A percentile compares a stretch with the other conserved stretches of the same genome.
Conservation (phyloP, 495 filamentous ascomycete genomes). For the Umbilicaria muhlenbergii region DNA sequence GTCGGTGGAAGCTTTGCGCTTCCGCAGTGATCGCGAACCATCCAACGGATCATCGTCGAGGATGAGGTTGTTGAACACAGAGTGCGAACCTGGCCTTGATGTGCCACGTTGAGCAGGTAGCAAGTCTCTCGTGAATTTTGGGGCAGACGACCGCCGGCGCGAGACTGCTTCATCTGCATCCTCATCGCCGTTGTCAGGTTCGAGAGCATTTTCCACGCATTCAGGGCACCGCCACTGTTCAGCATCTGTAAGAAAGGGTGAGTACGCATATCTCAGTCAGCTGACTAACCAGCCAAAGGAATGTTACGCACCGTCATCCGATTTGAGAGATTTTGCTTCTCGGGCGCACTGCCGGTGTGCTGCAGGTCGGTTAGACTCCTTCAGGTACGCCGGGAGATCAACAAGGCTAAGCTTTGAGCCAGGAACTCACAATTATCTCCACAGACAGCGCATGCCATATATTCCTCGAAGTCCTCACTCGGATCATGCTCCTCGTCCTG, state of each 20-base stretch:
- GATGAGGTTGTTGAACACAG: conserved; percentile 63
- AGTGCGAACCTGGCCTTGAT: conserved; percentile 65
- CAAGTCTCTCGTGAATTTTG: conserved; percentile 54
- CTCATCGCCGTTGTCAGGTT: conserved; percentile 28
- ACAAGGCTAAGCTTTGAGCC: conserved; percentile 14
- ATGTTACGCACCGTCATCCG: conserved; percentile 45
- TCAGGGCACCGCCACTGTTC: conserved; percentile 65
- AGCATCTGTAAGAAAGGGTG: conserved; percentile 26
- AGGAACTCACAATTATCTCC: conserved; percentile 71
- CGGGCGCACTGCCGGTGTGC: conserved; percentile 92
- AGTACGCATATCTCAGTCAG: conserved; percentile 2
- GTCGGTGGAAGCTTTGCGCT: conserved; percentile 55
- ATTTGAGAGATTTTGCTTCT: conserved; percentile 52
- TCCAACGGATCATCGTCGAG: conserved; percentile 71
- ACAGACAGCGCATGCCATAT: conserved; percentile 64
- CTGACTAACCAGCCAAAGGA: background rate
- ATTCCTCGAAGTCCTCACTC: conserved; percentile 74
- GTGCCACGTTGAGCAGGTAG: conserved; percentile 54
- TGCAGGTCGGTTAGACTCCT: conserved; percentile 25
- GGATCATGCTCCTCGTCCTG: conserved; percentile 79
- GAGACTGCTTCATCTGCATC: conserved; percentile 24
- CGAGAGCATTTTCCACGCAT: conserved; percentile 53
- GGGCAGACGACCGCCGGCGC: conserved; percentile 27
- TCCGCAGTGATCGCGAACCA: conserved; percentile 71
- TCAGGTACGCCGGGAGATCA: conserved; percentile 22